Base-by-base conservation (phyloP, 164 flowering plant genomes). In the Aristolochia californica region DNA sequence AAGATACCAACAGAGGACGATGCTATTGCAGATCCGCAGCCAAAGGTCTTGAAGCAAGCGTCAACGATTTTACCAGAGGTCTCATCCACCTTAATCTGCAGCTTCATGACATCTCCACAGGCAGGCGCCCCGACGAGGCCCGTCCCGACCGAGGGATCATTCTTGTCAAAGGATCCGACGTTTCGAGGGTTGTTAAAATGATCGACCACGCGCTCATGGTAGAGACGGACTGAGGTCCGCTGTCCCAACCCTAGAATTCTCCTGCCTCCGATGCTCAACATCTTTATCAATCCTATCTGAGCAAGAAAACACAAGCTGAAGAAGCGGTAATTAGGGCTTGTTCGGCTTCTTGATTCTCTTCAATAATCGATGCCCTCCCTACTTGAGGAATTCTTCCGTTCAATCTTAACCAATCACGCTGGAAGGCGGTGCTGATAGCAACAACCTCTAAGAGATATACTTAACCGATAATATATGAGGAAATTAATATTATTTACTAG, bases 111-210 rank as follows among this genome's bases (percentile, higher is more conserved):
- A 68, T 93, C 99, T 7, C 97, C 99, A 51, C 99, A 93, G 7
- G 99, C 99, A 12, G 99, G 99, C 2, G 99, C 99, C 0, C 99
- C 99, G 24, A 94, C 99, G 4, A 94, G 83, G 0, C 97, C 99
- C 1, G 99, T 90, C 5, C 99, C 99, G 12, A 94, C 93, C 21
- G 68, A 56, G 5, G 99, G 97, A 66, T 94, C 99, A 60, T 59
- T 78, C 85, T 94, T 90, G 62, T 94, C 97, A 67, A 94, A 85
- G 10, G 97, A 79, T 2, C 99, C 99, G 7, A 88, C 99, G 75
- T 94, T 94, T 25, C 96, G 75, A 4, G 97, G 99, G 70, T 86
- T 90, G 62, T 94, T 71, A 83, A 84, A 94, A 72, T 94, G 99
- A 56, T 94, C 97, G 18, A 94, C 87, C 14, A 94, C 99, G 49